Evolutionary conservation across 352 stramenopile species (phyloP).

Genomic region (Pythium insidiosum): DNA sequence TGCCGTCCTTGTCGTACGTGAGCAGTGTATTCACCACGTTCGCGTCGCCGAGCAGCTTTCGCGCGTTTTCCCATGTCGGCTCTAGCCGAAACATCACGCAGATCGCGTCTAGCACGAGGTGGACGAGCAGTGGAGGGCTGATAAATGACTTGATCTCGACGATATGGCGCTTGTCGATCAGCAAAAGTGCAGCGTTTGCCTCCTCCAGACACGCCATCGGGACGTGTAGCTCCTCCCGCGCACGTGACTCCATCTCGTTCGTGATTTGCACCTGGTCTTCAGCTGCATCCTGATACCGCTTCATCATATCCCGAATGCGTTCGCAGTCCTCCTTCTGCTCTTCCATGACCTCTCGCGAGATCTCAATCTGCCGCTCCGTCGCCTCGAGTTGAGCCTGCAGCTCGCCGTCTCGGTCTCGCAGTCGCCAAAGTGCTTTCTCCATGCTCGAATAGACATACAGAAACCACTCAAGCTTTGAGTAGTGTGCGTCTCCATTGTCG

Average conservation of each 20-base stretch:
- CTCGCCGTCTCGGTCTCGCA: conserved; percentile 20
- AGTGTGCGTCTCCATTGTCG: too few species aligned
- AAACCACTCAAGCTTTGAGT: conserved; percentile 16
- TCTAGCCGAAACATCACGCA: conserved; percentile 69
- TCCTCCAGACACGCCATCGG: conserved; percentile 61
- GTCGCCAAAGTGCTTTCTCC: conserved; percentile 28
- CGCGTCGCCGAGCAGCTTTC: conserved; percentile 44
- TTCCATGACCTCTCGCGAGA: conserved; percentile 14
- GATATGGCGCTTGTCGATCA: conserved; percentile 69
- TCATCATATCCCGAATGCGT: conserved; percentile 44
- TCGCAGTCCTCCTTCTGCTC: conserved; percentile 39
- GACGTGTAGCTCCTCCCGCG: conserved; percentile 44
- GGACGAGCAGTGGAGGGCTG: conserved; percentile 55
- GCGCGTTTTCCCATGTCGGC: conserved; percentile 64
- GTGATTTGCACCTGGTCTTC: conserved; percentile 59
- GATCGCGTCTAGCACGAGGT: conserved; percentile 61
- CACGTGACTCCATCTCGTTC: conserved; percentile 49
- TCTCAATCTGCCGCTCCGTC: conserved; percentile 22
- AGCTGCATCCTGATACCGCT: conserved; percentile 40
- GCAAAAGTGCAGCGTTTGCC: conserved; percentile 43
- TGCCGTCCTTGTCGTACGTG: conserved; percentile 65
- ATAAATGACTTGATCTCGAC: conserved; percentile 83
- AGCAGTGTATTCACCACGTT: conserved; percentile 69
- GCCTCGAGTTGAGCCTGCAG: conserved; percentile 5
- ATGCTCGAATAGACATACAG: conserved; percentile 21